Conservation (phyloP, 202 grass and related monocot species). For the Panicum hallii region DNA sequence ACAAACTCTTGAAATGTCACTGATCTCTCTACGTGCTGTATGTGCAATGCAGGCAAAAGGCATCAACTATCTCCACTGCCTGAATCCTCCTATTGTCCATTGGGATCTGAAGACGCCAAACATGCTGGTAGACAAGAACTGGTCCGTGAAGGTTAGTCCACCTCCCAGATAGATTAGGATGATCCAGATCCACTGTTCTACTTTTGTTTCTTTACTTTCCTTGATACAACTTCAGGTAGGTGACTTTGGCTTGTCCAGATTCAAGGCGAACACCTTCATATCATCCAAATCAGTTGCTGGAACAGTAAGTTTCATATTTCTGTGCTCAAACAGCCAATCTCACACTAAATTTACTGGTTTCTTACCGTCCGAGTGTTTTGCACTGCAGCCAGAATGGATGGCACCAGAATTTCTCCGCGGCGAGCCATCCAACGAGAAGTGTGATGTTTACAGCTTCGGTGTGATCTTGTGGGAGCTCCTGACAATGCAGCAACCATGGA, state of each 20-base stretch:
- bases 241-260: conserved; percentile 98
- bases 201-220: conserved; percentile 41
- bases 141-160: conserved; percentile 82
- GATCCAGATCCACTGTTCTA: neutral
- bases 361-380: neutral
- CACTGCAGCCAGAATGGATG: conserved; percentile 91
- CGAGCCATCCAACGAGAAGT: conserved; percentile 90
- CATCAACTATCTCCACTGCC: conserved; percentile 95
- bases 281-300: conserved; percentile 97
- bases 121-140: conserved; percentile 95
- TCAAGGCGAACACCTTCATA: conserved; percentile 91
- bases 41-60: conserved; percentile 80
- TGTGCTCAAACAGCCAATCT: neutral
- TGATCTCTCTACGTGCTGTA: neutral
- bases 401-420: conserved; percentile 91
- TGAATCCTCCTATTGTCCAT: conserved; percentile 98
- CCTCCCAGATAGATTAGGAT: conserved; percentile 7
- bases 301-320: conserved; percentile 60
- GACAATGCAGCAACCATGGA: conserved; percentile 95
- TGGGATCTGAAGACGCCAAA: conserved; percentile 99
- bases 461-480: conserved; percentile 95
- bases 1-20: conserved; percentile 16
- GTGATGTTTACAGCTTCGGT: conserved; percentile 91
- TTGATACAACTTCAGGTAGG: conserved; percentile 65
- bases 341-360: neutral